These are phyloP conservation scores for Miscanthus lutarioriparius DNA, from an alignment of 176 grass and related monocot species.

Conservation along the genomic window DNA sequence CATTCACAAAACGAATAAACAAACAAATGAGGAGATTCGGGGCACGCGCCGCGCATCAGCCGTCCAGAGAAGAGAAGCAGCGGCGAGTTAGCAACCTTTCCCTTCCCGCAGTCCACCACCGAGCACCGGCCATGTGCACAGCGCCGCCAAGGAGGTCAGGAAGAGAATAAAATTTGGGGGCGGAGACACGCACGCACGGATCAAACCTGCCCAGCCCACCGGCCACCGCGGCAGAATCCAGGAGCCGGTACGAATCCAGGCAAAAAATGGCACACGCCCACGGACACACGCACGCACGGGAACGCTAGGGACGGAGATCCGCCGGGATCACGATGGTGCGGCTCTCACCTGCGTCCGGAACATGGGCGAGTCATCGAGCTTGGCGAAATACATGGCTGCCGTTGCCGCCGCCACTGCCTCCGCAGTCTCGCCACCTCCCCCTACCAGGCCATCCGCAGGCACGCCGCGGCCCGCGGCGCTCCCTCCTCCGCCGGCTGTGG, in stretches of 20 bases:
- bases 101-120: not conserved
- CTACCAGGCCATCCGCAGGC: conserved; percentile 45
- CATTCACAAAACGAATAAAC: not conserved
- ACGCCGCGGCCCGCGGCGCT: not conserved
- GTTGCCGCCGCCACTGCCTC: not conserved
- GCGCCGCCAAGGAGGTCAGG: not conserved
- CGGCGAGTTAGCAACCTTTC: not conserved
- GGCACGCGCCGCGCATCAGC: not conserved
- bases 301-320: conserved; percentile 30
- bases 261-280: not conserved
- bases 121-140: not conserved
- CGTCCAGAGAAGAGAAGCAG: not conserved
- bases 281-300: not conserved
- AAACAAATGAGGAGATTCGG: not conserved
- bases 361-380: conserved; percentile 83
- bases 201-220: not conserved
- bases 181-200: not conserved
- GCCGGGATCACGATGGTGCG: not conserved
- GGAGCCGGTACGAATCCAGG: not conserved
- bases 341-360: conserved; percentile 69
- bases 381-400: conserved; percentile 75
- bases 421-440: not conserved
- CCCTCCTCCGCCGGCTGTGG: conserved; percentile 4
- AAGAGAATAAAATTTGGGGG: not conserved
- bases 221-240: not conserved